These are phyloP conservation scores for Thielaviopsis ethacetica DNA, from an alignment of 2,329 filamentous ascomycete genomes.

Conservation along the genomic window DNA sequence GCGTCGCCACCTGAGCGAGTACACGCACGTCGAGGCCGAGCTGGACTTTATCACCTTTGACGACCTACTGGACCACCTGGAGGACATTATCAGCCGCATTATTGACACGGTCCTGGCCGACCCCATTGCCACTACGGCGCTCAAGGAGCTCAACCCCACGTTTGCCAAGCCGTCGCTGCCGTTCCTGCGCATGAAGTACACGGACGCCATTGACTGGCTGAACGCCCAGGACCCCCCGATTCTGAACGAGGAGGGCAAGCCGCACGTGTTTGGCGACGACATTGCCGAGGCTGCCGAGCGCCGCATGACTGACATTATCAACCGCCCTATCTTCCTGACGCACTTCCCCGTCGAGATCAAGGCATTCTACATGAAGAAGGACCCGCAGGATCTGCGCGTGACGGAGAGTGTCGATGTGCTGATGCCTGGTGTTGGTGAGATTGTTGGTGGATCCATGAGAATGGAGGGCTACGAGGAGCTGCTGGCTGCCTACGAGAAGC, in stretches of 20 bases:
- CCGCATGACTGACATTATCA: conserved; percentile 92
- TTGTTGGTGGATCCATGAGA: conserved; percentile 92
- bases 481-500: conserved; percentile 71
- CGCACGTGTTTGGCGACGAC: conserved; percentile 87
- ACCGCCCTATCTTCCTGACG: conserved; percentile 85
- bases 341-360: conserved; percentile 98
- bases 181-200: conserved; percentile 89
- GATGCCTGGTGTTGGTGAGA: conserved; percentile 92
- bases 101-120: conserved; percentile 64
- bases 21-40: conserved; percentile 92
- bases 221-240: conserved; percentile 65
- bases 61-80: conserved; percentile 74
- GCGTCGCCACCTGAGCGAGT: conserved; percentile 85
- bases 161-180: conserved; percentile 71
- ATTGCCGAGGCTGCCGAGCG: conserved; percentile 96
- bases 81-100: conserved; percentile 73
- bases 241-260: conserved; percentile 78
- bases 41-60: conserved; percentile 90
- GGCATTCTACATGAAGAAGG: conserved; percentile 97
- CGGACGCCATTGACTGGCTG: conserved; percentile 89
- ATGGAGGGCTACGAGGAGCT: conserved; percentile 84
- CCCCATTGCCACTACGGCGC: conserved; percentile 50
- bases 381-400: conserved; percentile 58
- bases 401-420: conserved; percentile 80
- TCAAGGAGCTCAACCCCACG: conserved; percentile 79